These are phyloP conservation scores for Trypanosoma cruzi DNA, from an alignment of 208 protist species.

Conservation along the genomic window DNA sequence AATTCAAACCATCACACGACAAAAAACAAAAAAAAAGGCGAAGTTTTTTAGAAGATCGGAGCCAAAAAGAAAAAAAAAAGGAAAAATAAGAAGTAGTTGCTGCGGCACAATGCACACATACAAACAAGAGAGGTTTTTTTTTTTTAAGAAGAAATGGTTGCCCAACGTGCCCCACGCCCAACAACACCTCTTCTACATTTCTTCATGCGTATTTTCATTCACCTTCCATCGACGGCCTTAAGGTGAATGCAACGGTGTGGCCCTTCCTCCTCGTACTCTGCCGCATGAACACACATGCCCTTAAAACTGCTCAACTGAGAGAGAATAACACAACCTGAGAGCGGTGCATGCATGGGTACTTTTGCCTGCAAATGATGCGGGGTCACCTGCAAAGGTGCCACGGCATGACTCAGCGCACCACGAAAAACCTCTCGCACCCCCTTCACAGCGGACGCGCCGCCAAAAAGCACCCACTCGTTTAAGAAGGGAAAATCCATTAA, in stretches of 20 bases:
- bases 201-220: slow-evolving; percentile 2
- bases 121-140: slow-evolving; percentile 1
- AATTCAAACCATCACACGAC: too few species aligned
- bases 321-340: slow-evolving; percentile 66
- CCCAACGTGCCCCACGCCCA: background rate
- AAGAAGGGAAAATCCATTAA: slow-evolving; percentile 22
- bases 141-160: background rate
- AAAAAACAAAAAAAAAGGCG: too few species aligned
- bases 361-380: slow-evolving; percentile 36
- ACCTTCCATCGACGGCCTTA: slow-evolving; percentile 57
- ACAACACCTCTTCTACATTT: background rate
- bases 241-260: slow-evolving; percentile 63
- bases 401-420: slow-evolving; percentile 26
- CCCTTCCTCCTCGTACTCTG: slow-evolving; percentile 78
- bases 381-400: slow-evolving; percentile 13
- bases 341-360: slow-evolving; percentile 40
- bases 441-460: slow-evolving; percentile 28
- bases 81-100: background rate
- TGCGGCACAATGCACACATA: background rate
- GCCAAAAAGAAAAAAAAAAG: too few species aligned
- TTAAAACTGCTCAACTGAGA: slow-evolving; percentile 83
- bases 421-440: slow-evolving; percentile 26
- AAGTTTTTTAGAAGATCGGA: too few species aligned
- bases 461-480: slow-evolving; percentile 48
- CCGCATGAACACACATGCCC: slow-evolving; percentile 56